Evolutionary conservation across 164 flowering plant genomes (phyloP).

Genomic region (Berberis vulgaris): DNA sequence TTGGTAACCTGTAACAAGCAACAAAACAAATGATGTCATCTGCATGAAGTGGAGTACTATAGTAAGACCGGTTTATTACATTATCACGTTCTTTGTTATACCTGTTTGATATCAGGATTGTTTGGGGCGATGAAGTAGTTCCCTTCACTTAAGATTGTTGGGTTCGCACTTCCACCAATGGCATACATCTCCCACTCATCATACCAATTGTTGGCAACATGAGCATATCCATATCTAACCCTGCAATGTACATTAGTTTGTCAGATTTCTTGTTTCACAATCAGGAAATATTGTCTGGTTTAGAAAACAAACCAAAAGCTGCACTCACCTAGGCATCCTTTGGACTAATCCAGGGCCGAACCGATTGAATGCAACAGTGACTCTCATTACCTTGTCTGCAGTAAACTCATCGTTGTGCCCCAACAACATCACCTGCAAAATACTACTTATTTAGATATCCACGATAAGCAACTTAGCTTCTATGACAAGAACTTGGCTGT

Average conservation of each 20-base stretch:
- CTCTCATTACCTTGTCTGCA: constrained; percentile 44
- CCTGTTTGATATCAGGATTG: constrained; percentile 24
- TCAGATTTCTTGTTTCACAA: not conserved
- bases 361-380: constrained; percentile 48
- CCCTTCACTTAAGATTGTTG: constrained; percentile 55
- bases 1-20: constrained; percentile 40
- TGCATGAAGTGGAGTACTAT: no score
- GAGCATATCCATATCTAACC: constrained; percentile 59
- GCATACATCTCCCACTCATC: constrained; percentile 58
- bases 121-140: constrained; percentile 45
- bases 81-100: constrained; percentile 3
- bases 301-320: not conserved
- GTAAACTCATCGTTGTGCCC: constrained; percentile 42
- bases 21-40: not conserved
- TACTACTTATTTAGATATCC: not conserved
- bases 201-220: constrained; percentile 56
- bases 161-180: constrained; percentile 60
- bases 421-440: constrained; percentile 49
- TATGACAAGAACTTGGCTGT: not conserved
- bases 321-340: constrained; percentile 58
- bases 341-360: constrained; percentile 54
- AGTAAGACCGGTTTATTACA: not conserved
- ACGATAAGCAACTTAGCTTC: not conserved
- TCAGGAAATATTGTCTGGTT: not conserved
- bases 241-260: constrained; percentile 20